Evolutionary conservation across 495 filamentous ascomycete species (phyloP).

Genomic region (Parathielavia appendiculata): DNA sequence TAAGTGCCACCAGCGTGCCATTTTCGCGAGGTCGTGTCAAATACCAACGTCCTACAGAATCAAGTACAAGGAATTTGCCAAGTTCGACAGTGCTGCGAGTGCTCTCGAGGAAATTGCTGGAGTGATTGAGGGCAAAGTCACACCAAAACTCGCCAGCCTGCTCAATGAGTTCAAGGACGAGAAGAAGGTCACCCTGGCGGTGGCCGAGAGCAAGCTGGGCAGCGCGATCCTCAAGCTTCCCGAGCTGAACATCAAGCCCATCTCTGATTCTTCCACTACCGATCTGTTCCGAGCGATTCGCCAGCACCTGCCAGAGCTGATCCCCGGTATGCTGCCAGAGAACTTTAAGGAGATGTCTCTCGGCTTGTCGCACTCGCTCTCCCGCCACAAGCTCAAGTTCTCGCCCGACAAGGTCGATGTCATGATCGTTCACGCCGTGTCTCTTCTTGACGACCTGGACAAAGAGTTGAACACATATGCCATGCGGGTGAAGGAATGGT

Average conservation of each 20-base stretch:
- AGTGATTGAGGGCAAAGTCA: conserved; percentile 88
- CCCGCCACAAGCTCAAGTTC: conserved; percentile 98
- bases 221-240: conserved; percentile 91
- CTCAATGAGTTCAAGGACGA: conserved; percentile 92
- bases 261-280: conserved; percentile 79
- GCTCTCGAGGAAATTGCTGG: conserved; percentile 86
- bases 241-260: conserved; percentile 71
- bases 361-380: conserved; percentile 93
- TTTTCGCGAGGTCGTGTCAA: neutral
- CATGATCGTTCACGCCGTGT: conserved; percentile 98
- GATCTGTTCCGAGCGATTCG: conserved; percentile 93
- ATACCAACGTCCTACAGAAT: conserved; percentile 50
- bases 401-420: conserved; percentile 98
- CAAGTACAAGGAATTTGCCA: conserved; percentile 92
- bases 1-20: conserved; percentile 43
- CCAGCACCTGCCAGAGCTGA: conserved; percentile 80
- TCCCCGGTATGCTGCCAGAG: conserved; percentile 78
- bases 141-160: conserved; percentile 76
- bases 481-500: conserved; percentile 99
- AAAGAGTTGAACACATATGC: conserved; percentile 98
- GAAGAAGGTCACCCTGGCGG: conserved; percentile 92
- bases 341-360: conserved; percentile 89
- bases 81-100: conserved; percentile 85
- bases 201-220: conserved; percentile 91
- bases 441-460: conserved; percentile 89